Conservation (phyloP, 495 filamentous ascomycete genomes). For the Poronia punctata region DNA sequence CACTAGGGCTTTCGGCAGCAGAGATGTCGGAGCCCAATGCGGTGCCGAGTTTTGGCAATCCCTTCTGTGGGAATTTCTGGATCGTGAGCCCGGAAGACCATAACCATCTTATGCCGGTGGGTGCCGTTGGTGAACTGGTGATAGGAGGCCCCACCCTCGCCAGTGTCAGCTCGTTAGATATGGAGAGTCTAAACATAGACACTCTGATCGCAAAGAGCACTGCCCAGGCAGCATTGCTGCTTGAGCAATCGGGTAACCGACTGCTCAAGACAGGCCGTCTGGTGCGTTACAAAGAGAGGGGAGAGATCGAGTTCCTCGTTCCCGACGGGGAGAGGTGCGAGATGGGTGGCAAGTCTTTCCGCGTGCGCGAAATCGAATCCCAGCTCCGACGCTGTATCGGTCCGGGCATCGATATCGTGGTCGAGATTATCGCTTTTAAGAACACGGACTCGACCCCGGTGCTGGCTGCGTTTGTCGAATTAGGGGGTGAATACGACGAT, state of each 20-base stretch:
- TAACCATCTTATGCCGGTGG: conserved; percentile 38
- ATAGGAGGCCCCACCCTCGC: conserved; percentile 41
- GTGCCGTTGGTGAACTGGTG: conserved; percentile 41
- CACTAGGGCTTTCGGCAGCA: conserved; percentile 38
- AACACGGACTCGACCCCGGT: conserved; percentile 27
- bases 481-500: conserved; percentile 31
- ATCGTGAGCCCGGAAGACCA: conserved; percentile 44
- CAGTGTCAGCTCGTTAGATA: conserved; percentile 15
- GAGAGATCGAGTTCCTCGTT: conserved; percentile 38
- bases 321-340: conserved; percentile 25
- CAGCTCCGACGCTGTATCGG: conserved; percentile 39
- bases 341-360: conserved; percentile 25
- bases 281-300: conserved; percentile 37
- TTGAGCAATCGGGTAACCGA: conserved; percentile 20
- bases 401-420: conserved; percentile 36
- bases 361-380: conserved; percentile 35
- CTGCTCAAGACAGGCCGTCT: conserved; percentile 38
- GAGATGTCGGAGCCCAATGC: conserved; percentile 31
- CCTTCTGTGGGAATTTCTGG: conserved; percentile 37
- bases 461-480: conserved; percentile 39
- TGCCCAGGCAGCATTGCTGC: conserved; percentile 12
- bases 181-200: conserved; percentile 14
- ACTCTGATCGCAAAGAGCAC: conserved; percentile 12
- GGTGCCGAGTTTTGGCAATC: conserved; percentile 33
- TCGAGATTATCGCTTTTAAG: conserved; percentile 38